Base-by-base conservation (phyloP, 805 yeast species). In the Nakazawaea laoshanensis region DNA sequence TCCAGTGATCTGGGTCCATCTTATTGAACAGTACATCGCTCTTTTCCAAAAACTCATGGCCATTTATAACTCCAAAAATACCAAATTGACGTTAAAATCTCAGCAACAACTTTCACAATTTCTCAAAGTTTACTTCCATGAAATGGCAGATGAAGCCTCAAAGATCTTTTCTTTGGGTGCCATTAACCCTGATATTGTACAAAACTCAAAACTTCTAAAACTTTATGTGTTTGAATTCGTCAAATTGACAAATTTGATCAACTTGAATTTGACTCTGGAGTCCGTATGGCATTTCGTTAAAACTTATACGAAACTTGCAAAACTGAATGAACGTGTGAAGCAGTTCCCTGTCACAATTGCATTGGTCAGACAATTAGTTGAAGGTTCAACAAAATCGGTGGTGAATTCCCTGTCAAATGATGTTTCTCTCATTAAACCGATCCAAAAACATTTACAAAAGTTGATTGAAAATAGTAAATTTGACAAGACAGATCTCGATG, bases 1-100 rank as follows among this genome's bases (percentile, higher is more conserved):
- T 48, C 94, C 94, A 0, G 87, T 82, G 15, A 82, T 82, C 7
- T 82, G 89, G 87, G 79, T 70, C 4, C 86, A 80, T 49, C 54
- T 79, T 14, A 53, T 82, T 12, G 84, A 78, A 42, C 70, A 71
- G 3, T 82, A 79, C 51, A 71, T 80, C 35, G 51, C 48, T 12
- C 57, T 74, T 14, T 66, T 75, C 43, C 60, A 67, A 36, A 69
- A 59, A 37, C 50, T 81, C 25, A 51, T 70, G 21, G 38, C 44
- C 8, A 29, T 55, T 5, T 38, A 45, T 4, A 33, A 39, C 11
- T 43, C 47, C 2, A 51, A 59, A 5, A 57, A 58, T 22, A 43
- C 63, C 7, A 59, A 57, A 27, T 51, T 81, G 7, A 58, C 67
- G n/a, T 61, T 65, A 7, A 65, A 69, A 35, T 69, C 81, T 1